A percentile compares a stretch with the other conserved stretches of the same genome.
phyloP scores from a whole-genome alignment of 768 basidiomycete genomes.

The Dacryopinax spathularia region DNA sequence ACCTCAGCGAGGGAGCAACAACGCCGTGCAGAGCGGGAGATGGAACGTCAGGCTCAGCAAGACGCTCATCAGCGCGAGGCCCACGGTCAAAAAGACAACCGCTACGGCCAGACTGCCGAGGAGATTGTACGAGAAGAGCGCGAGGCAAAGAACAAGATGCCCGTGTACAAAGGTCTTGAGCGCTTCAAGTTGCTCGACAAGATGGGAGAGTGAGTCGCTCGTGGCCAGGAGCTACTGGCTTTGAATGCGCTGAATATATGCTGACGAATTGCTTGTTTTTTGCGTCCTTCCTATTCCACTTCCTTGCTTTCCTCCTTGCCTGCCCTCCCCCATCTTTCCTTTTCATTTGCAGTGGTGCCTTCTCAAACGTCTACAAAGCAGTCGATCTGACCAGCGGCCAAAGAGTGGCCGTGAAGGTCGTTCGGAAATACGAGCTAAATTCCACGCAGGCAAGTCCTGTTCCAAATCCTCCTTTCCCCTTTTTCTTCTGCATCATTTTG shows the following conservation, averaged over 20 bases:
- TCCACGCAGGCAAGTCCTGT: conserved; percentile 65
- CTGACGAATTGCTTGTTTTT: conserved; percentile 1
- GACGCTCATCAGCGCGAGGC: conserved; percentile 27
- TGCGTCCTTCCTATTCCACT: conserved; percentile 5
- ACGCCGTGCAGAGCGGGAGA: conserved; percentile 24
- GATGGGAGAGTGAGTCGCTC: conserved; percentile 76
- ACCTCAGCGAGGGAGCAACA: conserved; percentile 18
- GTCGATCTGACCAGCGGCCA: conserved; percentile 56
- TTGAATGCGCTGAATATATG: background rate
- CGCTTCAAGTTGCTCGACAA: conserved; percentile 61
- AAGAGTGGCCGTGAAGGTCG: conserved; percentile 87
- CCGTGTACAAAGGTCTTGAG: conserved; percentile 73
- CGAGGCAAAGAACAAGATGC: conserved; percentile 61
- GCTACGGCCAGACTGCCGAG: conserved; percentile 35
- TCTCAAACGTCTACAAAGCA: conserved; percentile 97
- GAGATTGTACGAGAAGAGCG: conserved; percentile 63
- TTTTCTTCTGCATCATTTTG: conserved; percentile 7
- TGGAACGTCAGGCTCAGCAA: conserved; percentile 16
- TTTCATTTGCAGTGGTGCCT: conserved; percentile 55
- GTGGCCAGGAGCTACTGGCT: background rate
- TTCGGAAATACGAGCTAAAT: conserved; percentile 84
- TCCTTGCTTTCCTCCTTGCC: background rate
- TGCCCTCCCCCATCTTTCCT: conserved; percentile 11
- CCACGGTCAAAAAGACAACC: conserved; percentile 18
- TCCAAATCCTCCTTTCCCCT: conserved; percentile 9